Conservation (phyloP, 306 rosid genomes). For the Oemleria cerasiformis region DNA sequence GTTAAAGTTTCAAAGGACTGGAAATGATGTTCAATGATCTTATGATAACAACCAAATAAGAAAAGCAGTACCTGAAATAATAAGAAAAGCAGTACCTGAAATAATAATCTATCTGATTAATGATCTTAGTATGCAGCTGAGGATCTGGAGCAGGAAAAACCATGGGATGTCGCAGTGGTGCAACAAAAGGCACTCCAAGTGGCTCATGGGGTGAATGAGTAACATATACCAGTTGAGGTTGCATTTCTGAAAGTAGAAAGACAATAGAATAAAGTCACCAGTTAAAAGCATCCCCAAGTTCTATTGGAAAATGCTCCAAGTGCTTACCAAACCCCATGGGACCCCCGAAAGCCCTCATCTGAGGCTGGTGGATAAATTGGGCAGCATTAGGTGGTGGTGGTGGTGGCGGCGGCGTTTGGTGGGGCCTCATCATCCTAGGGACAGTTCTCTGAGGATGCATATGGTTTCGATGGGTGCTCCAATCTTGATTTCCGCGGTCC, state of each 20-base stretch:
- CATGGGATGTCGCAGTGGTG: slow-evolving; percentile 47
- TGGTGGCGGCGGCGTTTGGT: slow-evolving; percentile 24
- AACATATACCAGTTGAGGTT: slow-evolving; percentile 44
- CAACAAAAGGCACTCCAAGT: slow-evolving; percentile 48
- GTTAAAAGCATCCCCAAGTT: background rate
- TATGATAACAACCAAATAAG: background rate
- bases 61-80: slow-evolving; percentile 74
- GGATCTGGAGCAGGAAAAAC: slow-evolving; percentile 47
- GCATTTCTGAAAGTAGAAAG: slow-evolving; percentile 44
- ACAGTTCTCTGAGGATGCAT: slow-evolving; percentile 44
- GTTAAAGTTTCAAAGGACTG: slow-evolving; percentile 24
- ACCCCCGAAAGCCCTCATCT: slow-evolving; percentile 48
- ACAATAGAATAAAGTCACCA: slow-evolving; percentile 22
- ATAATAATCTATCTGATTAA: slow-evolving; percentile 78
- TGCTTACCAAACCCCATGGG: slow-evolving; percentile 65
- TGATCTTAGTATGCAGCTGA: slow-evolving; percentile 58
- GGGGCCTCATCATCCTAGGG: slow-evolving; percentile 50
- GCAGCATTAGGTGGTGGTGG: slow-evolving; percentile 54
- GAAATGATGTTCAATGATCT: slow-evolving; percentile 1
- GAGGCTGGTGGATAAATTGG: slow-evolving; percentile 44
- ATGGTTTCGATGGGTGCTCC: slow-evolving; percentile 56
- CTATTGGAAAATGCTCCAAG: background rate
- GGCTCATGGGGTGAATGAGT: slow-evolving; percentile 45
- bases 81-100: slow-evolving; percentile 61
- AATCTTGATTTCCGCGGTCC: slow-evolving; percentile 72